Evolutionary conservation across 2,329 filamentous ascomycete genomes (phyloP), one percentile per base, ranked within the genome.

Genomic region (Calonectria ilicicola): DNA sequence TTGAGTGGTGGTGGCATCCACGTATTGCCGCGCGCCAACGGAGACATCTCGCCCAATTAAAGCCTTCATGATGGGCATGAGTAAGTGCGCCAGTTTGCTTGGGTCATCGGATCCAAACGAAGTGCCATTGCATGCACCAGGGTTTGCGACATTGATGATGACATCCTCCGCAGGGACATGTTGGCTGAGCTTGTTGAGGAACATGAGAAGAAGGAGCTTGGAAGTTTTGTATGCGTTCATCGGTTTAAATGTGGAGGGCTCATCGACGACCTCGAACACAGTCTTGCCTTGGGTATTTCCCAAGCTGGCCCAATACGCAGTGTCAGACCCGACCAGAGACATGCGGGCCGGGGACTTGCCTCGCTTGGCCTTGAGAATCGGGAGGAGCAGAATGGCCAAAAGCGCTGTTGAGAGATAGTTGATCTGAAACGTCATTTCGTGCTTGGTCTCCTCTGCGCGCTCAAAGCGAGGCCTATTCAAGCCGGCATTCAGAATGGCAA

Each of bases 401-500:
- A 85, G 74, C 1, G 80, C 78, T 0, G 82, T 85, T 0, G 84
- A 84, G 5, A 85, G 76, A 56, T 84, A 84, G 74, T 85, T 85
- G 73, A 85, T 80, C 58, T 87, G 86, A 5, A 87, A 71, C 1
- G 79, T 82, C 68, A 83, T 82, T 64, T 88, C 85, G 65, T 87
- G 84, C n/a, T 84, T 80, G 9, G 78, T 74, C 19, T 81, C 83
- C 6, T 82, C 76, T 2, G 79, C 72, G 19, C 74, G 70, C 51
- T 74, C 75, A 63, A 81, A 81, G 5, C 68, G 38, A 2, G 73
- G 70, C 5, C 78, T 79, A 14, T 70, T 76, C 8, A 86, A n/a
- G 0, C 85, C 87, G 3, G 87, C 87, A 67, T 89, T 89, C 27
- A 89, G 79, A 10, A 90, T 82, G 26, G 80, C 84, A 44, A 86